Evolutionary conservation across 768 basidiomycete genomes (phyloP).

Genomic region (Lyophyllum semitale): DNA sequence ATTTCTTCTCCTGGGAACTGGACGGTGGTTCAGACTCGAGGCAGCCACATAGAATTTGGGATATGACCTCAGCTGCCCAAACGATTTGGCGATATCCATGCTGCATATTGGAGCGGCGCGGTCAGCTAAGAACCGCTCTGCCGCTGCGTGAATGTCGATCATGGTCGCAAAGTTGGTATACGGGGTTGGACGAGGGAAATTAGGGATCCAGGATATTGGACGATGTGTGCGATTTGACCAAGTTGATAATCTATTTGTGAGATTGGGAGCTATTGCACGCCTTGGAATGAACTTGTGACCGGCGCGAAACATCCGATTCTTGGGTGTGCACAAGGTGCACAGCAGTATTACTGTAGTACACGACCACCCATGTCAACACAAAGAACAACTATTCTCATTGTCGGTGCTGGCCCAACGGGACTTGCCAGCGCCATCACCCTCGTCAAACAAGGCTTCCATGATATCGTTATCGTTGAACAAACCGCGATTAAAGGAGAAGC

Average conservation of each 20-base stretch:
- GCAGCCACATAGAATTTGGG: not conserved
- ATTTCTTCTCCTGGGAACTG: slow-evolving; percentile 76
- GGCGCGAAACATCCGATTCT: slow-evolving; percentile 14
- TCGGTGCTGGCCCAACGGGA: slow-evolving; percentile 53
- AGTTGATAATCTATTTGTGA: slow-evolving; percentile 5
- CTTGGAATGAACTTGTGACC: slow-evolving; percentile 16
- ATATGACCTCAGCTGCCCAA: slow-evolving; percentile 63
- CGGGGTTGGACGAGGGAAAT: not conserved
- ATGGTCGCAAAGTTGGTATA: slow-evolving; percentile 13
- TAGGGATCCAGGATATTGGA: not conserved
- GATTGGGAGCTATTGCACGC: slow-evolving; percentile 1
- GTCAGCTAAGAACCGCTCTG: slow-evolving; percentile 77
- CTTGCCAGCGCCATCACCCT: slow-evolving; percentile 49
- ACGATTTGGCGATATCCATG: slow-evolving; percentile 67
- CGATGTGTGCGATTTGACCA: slow-evolving; percentile 1
- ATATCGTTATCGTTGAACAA: slow-evolving; percentile 46
- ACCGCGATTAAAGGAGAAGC: slow-evolving; percentile 28
- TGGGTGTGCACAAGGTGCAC: too few relatives aligned
- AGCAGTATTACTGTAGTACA: too few relatives aligned
- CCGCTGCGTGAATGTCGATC: slow-evolving; percentile 38
- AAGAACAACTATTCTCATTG: slow-evolving; percentile 44
- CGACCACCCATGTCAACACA: slow-evolving; percentile 18
- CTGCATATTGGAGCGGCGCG: slow-evolving; percentile 73
- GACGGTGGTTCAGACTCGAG: slow-evolving; percentile 6
- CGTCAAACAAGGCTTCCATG: slow-evolving; percentile 37